These are phyloP conservation scores for Phytophthora pisi DNA, from an alignment of 352 stramenopile species.

Conservation along the genomic window DNA sequence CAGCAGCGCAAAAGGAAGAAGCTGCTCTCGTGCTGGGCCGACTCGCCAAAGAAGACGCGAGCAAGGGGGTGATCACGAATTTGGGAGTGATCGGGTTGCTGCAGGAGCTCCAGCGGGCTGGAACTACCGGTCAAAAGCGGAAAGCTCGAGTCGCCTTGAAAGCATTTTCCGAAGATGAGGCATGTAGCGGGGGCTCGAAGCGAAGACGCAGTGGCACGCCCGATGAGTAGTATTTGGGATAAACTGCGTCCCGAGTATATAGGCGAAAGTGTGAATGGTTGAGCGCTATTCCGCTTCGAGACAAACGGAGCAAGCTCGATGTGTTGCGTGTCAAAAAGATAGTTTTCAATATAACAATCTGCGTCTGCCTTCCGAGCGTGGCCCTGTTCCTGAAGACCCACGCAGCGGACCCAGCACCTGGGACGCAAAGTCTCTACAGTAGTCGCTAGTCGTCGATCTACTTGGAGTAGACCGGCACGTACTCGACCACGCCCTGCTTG, in stretches of 20 bases:
- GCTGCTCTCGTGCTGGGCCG: not conserved
- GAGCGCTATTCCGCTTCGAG: not conserved
- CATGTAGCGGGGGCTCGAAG: not conserved
- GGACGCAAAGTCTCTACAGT: slow-evolving; percentile 1
- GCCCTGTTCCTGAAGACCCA: not conserved
- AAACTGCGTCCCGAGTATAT: too few species aligned
- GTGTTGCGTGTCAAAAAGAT: slow-evolving; percentile 12
- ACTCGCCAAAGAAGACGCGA: not conserved
- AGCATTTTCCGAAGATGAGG: not conserved
- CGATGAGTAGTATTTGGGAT: not conserved
- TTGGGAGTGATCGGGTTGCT: not conserved
- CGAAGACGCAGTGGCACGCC: not conserved
- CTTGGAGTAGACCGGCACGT: slow-evolving; percentile 88
- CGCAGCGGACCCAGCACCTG: slow-evolving; percentile 3
- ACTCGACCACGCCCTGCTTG: slow-evolving; percentile 91
- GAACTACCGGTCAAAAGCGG: not conserved
- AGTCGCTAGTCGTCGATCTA: slow-evolving; percentile 29
- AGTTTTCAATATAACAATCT: slow-evolving; percentile 34
- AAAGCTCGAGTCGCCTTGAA: not conserved
- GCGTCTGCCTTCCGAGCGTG: slow-evolving; percentile 7
- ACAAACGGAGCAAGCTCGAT: not conserved
- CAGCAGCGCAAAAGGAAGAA: not conserved
- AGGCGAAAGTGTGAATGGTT: not conserved
- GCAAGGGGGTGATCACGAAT: not conserved
- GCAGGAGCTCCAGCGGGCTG: not conserved